phyloP scores from a whole-genome alignment of 2,329 filamentous ascomycete genomes.

The Sporothrix humicola region DNA sequence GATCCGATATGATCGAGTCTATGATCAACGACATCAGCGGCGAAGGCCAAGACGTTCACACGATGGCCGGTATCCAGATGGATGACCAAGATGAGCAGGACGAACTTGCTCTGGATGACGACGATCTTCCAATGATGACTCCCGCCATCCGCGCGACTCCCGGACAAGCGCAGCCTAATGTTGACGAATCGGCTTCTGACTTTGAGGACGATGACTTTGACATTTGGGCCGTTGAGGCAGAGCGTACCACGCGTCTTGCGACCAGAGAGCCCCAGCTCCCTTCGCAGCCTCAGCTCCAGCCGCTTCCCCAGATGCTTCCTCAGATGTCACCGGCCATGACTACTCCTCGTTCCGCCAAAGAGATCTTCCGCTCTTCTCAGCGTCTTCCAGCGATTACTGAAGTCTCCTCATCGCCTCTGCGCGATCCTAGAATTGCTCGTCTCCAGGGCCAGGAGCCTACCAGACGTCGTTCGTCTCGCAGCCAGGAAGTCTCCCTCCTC shows the following conservation, averaged over 20 bases:
- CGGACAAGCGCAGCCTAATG: neutral
- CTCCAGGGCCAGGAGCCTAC: neutral
- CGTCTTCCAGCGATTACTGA: neutral
- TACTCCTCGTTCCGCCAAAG: neutral
- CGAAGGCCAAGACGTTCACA: conserved; percentile 30
- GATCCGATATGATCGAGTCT: conserved; percentile 33
- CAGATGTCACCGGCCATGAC: neutral
- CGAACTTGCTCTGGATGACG: no score
- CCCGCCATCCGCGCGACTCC: neutral
- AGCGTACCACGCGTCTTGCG: conserved; percentile 51
- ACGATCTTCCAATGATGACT: conserved; percentile 5
- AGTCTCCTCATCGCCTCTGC: neutral
- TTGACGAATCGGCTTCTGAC: neutral
- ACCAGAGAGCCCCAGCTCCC: conserved; percentile 31
- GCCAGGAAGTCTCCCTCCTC: conserved; percentile 52
- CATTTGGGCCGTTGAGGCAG: conserved; percentile 64
- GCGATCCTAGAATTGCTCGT: conserved; percentile 13
- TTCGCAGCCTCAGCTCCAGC: neutral
- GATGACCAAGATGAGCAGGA: neutral
- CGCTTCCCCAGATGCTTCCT: neutral
- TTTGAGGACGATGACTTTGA: conserved; percentile 53
- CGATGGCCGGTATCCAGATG: conserved; percentile 10
- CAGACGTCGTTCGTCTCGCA: no score
- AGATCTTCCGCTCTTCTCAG: no score
- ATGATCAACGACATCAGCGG: conserved; percentile 35